Conservation (phyloP, 805 yeast genomes). For the Yarrowia bubula region DNA sequence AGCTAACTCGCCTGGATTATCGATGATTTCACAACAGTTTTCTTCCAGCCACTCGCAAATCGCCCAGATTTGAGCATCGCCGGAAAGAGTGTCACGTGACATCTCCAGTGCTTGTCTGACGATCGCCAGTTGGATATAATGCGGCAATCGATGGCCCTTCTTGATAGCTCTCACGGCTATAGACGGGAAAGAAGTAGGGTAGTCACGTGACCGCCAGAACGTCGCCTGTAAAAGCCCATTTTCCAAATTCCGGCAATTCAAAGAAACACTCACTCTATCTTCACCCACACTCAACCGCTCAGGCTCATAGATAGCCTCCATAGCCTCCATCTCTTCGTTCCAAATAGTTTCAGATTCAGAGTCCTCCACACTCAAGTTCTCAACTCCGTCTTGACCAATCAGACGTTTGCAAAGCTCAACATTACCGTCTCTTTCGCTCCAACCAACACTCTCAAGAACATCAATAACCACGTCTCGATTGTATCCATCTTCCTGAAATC, state of each 20-base stretch:
- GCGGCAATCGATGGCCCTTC: constrained; percentile 33
- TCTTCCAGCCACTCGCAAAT: constrained; percentile 78
- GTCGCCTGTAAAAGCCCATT: constrained; percentile 27
- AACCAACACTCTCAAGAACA: constrained; percentile 44
- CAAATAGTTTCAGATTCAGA: constrained; percentile 49
- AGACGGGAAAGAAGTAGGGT: constrained; percentile 73
- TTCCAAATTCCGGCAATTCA: constrained; percentile 5
- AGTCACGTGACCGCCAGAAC: constrained; percentile 50
- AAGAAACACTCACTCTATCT: neutral
- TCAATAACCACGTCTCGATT: constrained; percentile 61
- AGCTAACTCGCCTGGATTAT: constrained; percentile 71
- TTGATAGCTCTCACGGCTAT: constrained; percentile 51
- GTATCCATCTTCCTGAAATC: constrained; percentile 65
- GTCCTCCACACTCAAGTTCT: neutral
- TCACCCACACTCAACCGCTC: constrained; percentile 39
- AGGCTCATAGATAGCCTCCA: constrained; percentile 55
- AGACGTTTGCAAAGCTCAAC: constrained; percentile 40
- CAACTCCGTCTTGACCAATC: constrained; percentile 28
- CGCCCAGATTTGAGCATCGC: constrained; percentile 66
- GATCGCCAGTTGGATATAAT: constrained; percentile 41
- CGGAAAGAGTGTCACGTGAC: constrained; percentile 46
- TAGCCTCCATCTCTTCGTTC: constrained; percentile 72
- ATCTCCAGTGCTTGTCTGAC: constrained; percentile 36
- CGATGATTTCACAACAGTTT: constrained; percentile 54
- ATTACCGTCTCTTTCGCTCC: constrained; percentile 53